Conservation (phyloP, 2,329 filamentous ascomycete species). For the Calonectria naviculata region DNA sequence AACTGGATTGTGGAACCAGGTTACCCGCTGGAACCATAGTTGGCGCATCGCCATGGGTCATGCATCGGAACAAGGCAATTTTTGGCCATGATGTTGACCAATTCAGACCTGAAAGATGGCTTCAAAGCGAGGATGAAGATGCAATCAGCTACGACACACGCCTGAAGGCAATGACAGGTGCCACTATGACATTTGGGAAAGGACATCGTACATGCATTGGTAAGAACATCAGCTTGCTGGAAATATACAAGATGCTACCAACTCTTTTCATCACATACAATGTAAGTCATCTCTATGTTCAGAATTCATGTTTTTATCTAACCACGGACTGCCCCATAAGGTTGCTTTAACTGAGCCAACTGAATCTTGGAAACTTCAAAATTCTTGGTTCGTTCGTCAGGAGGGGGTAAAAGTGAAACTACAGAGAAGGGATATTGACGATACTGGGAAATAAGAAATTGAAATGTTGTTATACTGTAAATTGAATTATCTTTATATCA, state of each 20-base stretch:
- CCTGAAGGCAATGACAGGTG: background rate
- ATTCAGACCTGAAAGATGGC: conserved; percentile 5
- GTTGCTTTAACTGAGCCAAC: background rate
- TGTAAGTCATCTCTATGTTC: background rate
- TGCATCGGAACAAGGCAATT: background rate
- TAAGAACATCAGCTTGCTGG: conserved; percentile 9
- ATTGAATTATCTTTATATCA: too few relatives aligned
- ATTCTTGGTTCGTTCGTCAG: background rate
- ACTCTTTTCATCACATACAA: background rate
- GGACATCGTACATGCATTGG: conserved; percentile 6
- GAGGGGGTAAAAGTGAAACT: background rate
- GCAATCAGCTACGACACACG: background rate
- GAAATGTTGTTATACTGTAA: too few relatives aligned
- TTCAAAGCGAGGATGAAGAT: background rate
- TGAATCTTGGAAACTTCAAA: background rate
- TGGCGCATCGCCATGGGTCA: conserved; percentile 6
- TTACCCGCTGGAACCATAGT: conserved; percentile 8
- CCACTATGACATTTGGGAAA: conserved; percentile 10
- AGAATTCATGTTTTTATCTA: background rate
- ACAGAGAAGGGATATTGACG: background rate
- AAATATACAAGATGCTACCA: conserved; percentile 17
- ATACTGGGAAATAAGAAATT: background rate
- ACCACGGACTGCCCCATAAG: background rate
- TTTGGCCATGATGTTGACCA: background rate
- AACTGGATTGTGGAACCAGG: background rate